These are phyloP conservation scores for Ustilago xerochloae DNA, from an alignment of 1,284 basidiomycete genomes.

Conservation along the genomic window DNA sequence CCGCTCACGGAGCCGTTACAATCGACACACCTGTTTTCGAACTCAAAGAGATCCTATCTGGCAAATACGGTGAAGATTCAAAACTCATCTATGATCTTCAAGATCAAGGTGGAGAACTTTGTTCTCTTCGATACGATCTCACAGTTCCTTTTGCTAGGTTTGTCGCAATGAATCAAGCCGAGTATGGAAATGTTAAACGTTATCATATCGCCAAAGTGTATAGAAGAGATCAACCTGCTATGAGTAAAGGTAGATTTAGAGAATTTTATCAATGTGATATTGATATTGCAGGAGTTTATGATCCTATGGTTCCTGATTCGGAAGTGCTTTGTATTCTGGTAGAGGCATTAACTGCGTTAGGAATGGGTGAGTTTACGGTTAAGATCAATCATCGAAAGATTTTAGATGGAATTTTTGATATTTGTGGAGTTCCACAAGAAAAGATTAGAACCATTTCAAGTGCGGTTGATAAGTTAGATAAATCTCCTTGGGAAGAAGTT, in stretches of 20 bases:
- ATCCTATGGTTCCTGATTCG: slow-evolving; percentile 96
- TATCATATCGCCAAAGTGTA: slow-evolving; percentile 99
- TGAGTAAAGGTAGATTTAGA: slow-evolving; percentile 97
- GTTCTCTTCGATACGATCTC: slow-evolving; percentile 93
- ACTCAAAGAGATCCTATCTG: slow-evolving; percentile 91
- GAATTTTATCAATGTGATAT: slow-evolving; percentile 99
- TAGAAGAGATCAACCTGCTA: slow-evolving; percentile 93
- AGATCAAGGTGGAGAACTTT: slow-evolving; percentile 98
- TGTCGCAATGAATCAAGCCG: slow-evolving; percentile 90
- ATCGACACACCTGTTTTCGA: slow-evolving; percentile 99
- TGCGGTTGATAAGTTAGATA: slow-evolving; percentile 98
- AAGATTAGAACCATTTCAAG: slow-evolving; percentile 95
- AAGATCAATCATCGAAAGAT: slow-evolving; percentile 97
- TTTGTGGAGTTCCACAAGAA: slow-evolving; percentile 91
- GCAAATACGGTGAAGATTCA: slow-evolving; percentile 86
- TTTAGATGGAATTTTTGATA: slow-evolving; percentile 94
- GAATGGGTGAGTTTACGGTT: slow-evolving; percentile 87
- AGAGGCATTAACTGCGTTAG: slow-evolving; percentile 83
- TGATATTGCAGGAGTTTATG: slow-evolving; percentile 87
- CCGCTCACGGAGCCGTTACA: slow-evolving; percentile 87
- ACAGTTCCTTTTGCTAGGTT: slow-evolving; percentile 94
- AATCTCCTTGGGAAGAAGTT: slow-evolving; percentile 88
- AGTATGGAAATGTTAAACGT: slow-evolving; percentile 78
- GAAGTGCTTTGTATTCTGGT: slow-evolving; percentile 87
- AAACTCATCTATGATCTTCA: slow-evolving; percentile 98